phyloP scores from a whole-genome alignment of 2,329 filamentous ascomycete genomes.

The Exophiala phaeomuriformis region DNA sequence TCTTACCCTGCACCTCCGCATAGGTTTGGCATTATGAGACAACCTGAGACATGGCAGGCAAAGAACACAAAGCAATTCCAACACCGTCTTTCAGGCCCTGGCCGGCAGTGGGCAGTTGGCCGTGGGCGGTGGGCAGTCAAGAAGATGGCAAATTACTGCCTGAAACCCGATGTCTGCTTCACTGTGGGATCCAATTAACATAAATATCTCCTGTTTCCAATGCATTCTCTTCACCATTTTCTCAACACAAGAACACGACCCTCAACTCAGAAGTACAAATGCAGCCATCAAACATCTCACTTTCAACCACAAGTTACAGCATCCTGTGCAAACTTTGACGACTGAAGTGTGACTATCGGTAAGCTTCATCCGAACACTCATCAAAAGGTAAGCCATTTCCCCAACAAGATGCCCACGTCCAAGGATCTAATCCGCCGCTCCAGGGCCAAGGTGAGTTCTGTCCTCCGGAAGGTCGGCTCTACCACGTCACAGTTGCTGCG shows the following conservation, averaged over 20 bases:
- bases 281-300: too few species aligned
- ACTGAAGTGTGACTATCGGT: too few species aligned
- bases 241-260: too few species aligned
- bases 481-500: not conserved
- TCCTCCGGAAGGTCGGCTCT: not conserved
- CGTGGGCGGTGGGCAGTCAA: too few species aligned
- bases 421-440: not conserved
- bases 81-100: not conserved
- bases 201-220: too few species aligned
- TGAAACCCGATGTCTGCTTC: too few species aligned
- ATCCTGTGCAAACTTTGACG: too few species aligned
- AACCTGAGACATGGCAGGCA: not conserved
- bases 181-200: too few species aligned
- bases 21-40: not conserved
- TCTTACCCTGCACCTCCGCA: not conserved
- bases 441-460: not conserved
- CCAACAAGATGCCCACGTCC: not conserved
- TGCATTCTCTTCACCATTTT: too few species aligned
- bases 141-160: too few species aligned
- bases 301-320: too few species aligned
- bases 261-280: too few species aligned
- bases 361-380: not conserved
- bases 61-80: not conserved
- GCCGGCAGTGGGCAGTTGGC: not conserved
- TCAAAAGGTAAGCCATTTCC: not conserved